Percentiles rank a stretch among this genome's conserved stretches.
phyloP scores from a whole-genome alignment of 345 rosid species.

The Anacardium occidentale region DNA sequence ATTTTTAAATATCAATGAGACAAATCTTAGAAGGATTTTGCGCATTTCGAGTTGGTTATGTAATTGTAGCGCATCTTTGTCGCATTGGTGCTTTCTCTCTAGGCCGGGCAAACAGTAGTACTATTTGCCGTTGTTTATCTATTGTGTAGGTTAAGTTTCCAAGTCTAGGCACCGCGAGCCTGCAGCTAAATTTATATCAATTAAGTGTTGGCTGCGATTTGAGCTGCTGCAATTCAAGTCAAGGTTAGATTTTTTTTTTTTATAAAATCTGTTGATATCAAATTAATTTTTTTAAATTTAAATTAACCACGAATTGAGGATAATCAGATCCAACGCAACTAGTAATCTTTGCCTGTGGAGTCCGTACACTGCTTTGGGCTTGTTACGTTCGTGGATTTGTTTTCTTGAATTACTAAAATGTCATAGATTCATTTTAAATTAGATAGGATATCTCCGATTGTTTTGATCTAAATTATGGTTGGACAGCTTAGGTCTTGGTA shows the following conservation, averaged over 20 bases:
- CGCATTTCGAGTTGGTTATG: conserved; percentile 9
- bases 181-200: not conserved
- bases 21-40: conserved; percentile 11
- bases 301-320: too few species aligned
- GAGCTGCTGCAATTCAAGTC: too few species aligned
- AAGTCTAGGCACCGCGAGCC: not conserved
- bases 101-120: not conserved
- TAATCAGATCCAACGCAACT: not conserved
- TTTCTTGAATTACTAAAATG: conserved; percentile 1
- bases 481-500: not conserved
- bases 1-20: not conserved
- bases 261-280: too few species aligned
- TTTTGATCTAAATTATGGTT: conserved; percentile 4
- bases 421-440: not conserved
- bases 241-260: too few species aligned
- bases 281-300: too few species aligned
- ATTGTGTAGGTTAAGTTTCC: not conserved
- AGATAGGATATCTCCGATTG: not conserved
- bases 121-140: conserved; percentile 7
- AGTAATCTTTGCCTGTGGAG: not conserved
- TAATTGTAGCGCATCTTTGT: conserved; percentile 12
- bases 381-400: not conserved
- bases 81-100: not conserved
- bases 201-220: too few species aligned
- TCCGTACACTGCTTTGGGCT: not conserved